Evolutionary conservation across 495 filamentous ascomycete species (phyloP).

Genomic region (Penicillium goetzii): DNA sequence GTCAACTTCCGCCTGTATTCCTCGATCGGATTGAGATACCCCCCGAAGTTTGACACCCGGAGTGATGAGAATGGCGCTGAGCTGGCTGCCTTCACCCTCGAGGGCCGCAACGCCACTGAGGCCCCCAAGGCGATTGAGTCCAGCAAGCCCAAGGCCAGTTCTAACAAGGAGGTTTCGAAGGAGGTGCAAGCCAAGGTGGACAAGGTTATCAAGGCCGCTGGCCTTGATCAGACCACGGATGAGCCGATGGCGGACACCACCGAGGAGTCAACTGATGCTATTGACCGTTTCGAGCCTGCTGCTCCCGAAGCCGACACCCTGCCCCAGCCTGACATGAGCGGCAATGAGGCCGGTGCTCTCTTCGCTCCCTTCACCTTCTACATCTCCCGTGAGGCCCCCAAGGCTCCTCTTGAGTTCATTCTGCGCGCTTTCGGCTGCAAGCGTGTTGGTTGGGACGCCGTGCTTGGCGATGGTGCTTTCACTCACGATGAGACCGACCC

Average conservation of each 20-base stretch:
- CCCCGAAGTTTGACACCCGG: constrained; percentile 85
- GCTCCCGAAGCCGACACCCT: constrained; percentile 81
- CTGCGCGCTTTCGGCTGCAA: constrained; percentile 95
- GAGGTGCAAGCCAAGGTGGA: constrained; percentile 60
- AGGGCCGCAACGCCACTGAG: constrained; percentile 66
- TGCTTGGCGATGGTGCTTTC: constrained; percentile 88
- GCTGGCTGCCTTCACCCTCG: constrained; percentile 86
- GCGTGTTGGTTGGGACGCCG: constrained; percentile 89
- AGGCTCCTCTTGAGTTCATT: constrained; percentile 89
- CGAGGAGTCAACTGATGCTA: constrained; percentile 62
- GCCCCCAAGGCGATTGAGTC: constrained; percentile 57
- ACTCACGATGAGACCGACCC: constrained; percentile 85
- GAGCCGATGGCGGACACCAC: constrained; percentile 47
- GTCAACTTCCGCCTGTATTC: constrained; percentile 95
- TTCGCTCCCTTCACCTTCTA: constrained; percentile 89
- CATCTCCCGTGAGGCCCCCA: constrained; percentile 90
- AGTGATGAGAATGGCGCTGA: constrained; percentile 90
- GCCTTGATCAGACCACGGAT: constrained; percentile 47
- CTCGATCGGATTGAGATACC: constrained; percentile 85
- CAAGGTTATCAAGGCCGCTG: constrained; percentile 52
- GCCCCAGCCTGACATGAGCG: constrained; percentile 72
- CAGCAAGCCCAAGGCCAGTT: constrained; percentile 46
- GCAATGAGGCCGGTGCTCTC: constrained; percentile 60
- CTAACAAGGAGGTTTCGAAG: constrained; percentile 51
- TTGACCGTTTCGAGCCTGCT: constrained; percentile 86